These are phyloP conservation scores for Fusarium sp. DNA, from an alignment of 2,329 filamentous ascomycete genomes.

Conservation along the genomic window DNA sequence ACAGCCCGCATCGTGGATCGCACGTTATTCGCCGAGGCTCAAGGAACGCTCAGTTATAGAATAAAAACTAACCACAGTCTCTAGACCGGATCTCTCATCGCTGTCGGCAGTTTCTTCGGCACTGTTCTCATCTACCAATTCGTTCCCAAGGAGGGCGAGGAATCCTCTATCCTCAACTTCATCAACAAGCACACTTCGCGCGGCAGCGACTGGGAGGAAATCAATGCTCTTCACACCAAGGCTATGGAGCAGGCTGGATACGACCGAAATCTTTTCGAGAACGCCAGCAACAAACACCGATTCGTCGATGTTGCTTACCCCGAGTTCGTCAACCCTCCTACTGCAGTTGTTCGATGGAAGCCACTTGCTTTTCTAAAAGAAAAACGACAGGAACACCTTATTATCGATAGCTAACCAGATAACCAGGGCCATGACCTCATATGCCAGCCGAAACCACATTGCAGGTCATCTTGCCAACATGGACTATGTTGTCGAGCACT, in stretches of 20 bases:
- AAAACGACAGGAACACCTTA: not conserved
- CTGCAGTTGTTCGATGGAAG: not conserved
- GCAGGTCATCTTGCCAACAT: slow-evolving; percentile 68
- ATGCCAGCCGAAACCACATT: slow-evolving; percentile 66
- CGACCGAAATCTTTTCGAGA: slow-evolving; percentile 68
- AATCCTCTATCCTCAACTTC: slow-evolving; percentile 61
- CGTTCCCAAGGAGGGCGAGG: slow-evolving; percentile 65
- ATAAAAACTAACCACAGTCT: slow-evolving; percentile 24
- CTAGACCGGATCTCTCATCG: slow-evolving; percentile 64
- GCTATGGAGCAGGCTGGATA: slow-evolving; percentile 68
- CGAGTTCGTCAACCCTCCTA: slow-evolving; percentile 63
- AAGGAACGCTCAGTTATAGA: slow-evolving; percentile 17
- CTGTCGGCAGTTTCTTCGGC: slow-evolving; percentile 60
- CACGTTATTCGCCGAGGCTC: not conserved
- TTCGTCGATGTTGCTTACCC: slow-evolving; percentile 68
- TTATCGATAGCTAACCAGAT: slow-evolving; percentile 39
- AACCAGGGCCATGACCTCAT: slow-evolving; percentile 61
- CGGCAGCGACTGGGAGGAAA: slow-evolving; percentile 64
- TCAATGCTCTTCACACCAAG: slow-evolving; percentile 66
- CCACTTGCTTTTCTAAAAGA: not conserved
- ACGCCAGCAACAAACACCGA: slow-evolving; percentile 58
- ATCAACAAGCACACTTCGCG: slow-evolving; percentile 62
- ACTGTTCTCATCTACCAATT: slow-evolving; percentile 63
- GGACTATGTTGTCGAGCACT: slow-evolving; percentile 70
- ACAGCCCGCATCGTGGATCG: slow-evolving; percentile 32